These are phyloP conservation scores for Phytophthora sp. DNA, from an alignment of 352 stramenopile species.

Conservation along the genomic window DNA sequence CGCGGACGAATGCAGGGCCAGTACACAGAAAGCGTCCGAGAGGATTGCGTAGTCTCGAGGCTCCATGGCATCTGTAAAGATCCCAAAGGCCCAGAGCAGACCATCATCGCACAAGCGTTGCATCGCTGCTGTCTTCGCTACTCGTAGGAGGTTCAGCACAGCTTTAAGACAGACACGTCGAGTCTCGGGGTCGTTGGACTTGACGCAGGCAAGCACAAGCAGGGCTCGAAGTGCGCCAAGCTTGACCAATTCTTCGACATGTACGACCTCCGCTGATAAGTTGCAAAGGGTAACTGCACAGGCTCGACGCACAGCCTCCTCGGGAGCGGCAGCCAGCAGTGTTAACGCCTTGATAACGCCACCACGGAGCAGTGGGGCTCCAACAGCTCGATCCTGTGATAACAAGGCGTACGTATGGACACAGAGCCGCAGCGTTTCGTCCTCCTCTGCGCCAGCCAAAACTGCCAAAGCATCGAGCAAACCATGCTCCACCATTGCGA, in stretches of 20 bases:
- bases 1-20: constrained; percentile 58
- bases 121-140: constrained; percentile 44
- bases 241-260: constrained; percentile 90
- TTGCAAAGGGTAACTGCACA: constrained; percentile 94
- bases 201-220: constrained; percentile 83
- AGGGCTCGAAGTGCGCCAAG: constrained; percentile 89
- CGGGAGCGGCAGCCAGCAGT: constrained; percentile 65
- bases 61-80: constrained; percentile 67
- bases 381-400: constrained; percentile 53
- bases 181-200: constrained; percentile 80
- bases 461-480: constrained; percentile 56
- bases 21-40: constrained; percentile 66
- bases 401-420: constrained; percentile 73
- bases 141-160: constrained; percentile 70
- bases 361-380: constrained; percentile 52
- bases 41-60: constrained; percentile 65
- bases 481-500: constrained; percentile 55
- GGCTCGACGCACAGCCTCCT: constrained; percentile 70
- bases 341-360: constrained; percentile 79
- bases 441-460: constrained; percentile 56
- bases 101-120: constrained; percentile 71
- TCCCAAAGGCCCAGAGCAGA: constrained; percentile 69
- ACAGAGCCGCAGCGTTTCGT: constrained; percentile 62
- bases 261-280: constrained; percentile 87
- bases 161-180: constrained; percentile 75